Conservation (phyloP, 306 rosid species). For the Citrullus colocynthis region DNA sequence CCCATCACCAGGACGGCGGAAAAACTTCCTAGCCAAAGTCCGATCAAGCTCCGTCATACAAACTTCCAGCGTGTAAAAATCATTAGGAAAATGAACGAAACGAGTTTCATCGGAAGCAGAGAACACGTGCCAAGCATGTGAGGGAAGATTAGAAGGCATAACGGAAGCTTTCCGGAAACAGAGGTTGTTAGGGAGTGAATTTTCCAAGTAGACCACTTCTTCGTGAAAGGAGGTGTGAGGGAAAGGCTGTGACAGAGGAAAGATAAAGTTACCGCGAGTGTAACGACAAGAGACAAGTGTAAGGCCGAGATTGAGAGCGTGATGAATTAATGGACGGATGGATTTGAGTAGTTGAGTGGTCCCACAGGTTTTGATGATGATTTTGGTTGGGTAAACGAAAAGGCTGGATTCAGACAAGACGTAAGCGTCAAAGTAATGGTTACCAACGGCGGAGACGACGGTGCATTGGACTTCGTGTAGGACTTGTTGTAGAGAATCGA, state of each 20-base stretch:
- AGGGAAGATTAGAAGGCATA: slow-evolving; percentile 57
- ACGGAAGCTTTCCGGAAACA: slow-evolving; percentile 59
- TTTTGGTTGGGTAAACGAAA: slow-evolving; percentile 84
- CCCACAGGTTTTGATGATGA: slow-evolving; percentile 94
- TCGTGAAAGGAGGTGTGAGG: slow-evolving; percentile 72
- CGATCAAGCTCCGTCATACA: slow-evolving; percentile 95
- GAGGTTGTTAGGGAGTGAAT: slow-evolving; percentile 39
- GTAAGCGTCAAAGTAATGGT: slow-evolving; percentile 68
- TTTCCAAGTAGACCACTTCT: slow-evolving; percentile 49
- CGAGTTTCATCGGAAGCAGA: slow-evolving; percentile 27
- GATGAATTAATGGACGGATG: slow-evolving; percentile 54
- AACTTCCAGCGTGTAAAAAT: slow-evolving; percentile 55
- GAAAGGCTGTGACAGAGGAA: slow-evolving; percentile 73
- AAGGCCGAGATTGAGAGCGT: slow-evolving; percentile 31
- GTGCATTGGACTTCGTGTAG: slow-evolving; percentile 85
- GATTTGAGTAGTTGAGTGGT: slow-evolving; percentile 95
- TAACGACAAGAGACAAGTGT: slow-evolving; percentile 44
- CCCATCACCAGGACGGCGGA: slow-evolving; percentile 34
- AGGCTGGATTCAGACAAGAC: slow-evolving; percentile 93
- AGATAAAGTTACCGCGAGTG: slow-evolving; percentile 82
- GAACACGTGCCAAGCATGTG: slow-evolving; percentile 89
- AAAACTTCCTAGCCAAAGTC: slow-evolving; percentile 46
- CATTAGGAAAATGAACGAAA: background rate
- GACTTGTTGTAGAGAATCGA: slow-evolving; percentile 50
- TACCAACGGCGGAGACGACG: slow-evolving; percentile 89